phyloP scores from a whole-genome alignment of 352 stramenopile species.

The Lagenidium sp. region DNA sequence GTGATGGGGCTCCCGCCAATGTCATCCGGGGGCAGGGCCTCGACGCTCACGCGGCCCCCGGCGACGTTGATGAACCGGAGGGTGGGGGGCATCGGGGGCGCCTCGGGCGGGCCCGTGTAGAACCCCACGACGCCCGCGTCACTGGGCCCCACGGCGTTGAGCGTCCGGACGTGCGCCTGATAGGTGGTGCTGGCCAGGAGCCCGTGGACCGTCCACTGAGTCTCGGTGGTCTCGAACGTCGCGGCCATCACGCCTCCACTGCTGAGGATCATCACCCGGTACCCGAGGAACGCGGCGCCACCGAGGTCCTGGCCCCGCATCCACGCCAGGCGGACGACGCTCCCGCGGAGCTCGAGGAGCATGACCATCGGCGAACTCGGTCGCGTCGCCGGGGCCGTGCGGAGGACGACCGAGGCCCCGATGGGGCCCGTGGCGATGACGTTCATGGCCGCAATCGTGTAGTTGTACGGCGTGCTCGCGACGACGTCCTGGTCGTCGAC shows the following conservation, averaged over 20 bases:
- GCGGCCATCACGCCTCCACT: slow-evolving; percentile 5
- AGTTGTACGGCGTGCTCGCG: slow-evolving; percentile 25
- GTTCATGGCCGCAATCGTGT: slow-evolving; percentile 26
- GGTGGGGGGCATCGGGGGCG: slow-evolving; percentile 11
- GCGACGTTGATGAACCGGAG: slow-evolving; percentile 15
- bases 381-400: slow-evolving; percentile 11
- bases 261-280: background rate
- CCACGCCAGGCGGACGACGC: slow-evolving; percentile 17
- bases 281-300: slow-evolving; percentile 9
- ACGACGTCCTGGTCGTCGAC: slow-evolving; percentile 15
- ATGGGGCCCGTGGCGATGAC: background rate
- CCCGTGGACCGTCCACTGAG: slow-evolving; percentile 8
- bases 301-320: slow-evolving; percentile 18
- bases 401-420: slow-evolving; percentile 5
- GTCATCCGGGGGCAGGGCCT: slow-evolving; percentile 21
- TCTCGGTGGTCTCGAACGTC: slow-evolving; percentile 11
- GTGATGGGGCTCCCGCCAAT: slow-evolving; percentile 25
- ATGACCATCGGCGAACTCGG: slow-evolving; percentile 10
- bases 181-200: slow-evolving; percentile 32
- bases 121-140: background rate
- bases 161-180: slow-evolving; percentile 9
- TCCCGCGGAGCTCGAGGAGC: slow-evolving; percentile 15
- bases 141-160: slow-evolving; percentile 22
- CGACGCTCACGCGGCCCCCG: slow-evolving; percentile 22
- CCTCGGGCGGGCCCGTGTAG: slow-evolving; percentile 15